A percentile compares a stretch with the other conserved stretches of the same genome.
Evolutionary conservation across 345 rosid genomes (phyloP).

Genomic region (Lepidium aucheri): DNA sequence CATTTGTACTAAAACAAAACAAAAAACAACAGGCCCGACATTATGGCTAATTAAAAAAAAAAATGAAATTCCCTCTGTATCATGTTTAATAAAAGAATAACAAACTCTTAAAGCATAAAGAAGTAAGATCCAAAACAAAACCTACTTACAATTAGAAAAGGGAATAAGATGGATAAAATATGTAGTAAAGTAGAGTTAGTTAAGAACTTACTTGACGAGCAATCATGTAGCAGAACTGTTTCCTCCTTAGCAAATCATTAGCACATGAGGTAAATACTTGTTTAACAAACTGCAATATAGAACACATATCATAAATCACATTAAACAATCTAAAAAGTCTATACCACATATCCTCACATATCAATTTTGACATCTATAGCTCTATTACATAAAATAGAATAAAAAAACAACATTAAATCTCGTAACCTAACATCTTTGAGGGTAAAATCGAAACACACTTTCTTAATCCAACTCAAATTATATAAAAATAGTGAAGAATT

Average conservation of each 20-base stretch:
- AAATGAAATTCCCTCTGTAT: not conserved
- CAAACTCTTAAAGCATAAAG: not conserved
- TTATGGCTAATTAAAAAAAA: not conserved
- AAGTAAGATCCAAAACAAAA: constrained; percentile 12
- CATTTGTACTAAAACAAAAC: not conserved
- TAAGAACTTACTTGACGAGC: constrained; percentile 75
- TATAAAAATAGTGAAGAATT: too few relatives aligned
- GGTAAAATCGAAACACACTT: too few relatives aligned
- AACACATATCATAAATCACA: constrained; percentile 7
- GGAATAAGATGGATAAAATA: not conserved
- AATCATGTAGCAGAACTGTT: constrained; percentile 84
- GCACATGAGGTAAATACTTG: constrained; percentile 74
- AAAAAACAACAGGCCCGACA: not conserved
- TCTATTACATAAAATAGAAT: too few relatives aligned
- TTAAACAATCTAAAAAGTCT: too few relatives aligned
- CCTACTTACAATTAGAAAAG: not conserved
- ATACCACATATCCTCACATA: too few relatives aligned
- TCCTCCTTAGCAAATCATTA: constrained; percentile 59
- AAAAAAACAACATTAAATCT: too few relatives aligned
- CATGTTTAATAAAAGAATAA: not conserved
- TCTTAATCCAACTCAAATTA: too few relatives aligned
- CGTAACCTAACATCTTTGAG: too few relatives aligned
- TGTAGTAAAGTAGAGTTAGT: not conserved
- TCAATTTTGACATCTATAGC: too few relatives aligned
- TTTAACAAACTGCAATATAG: constrained; percentile 54